These are phyloP conservation scores for Phenoliferia sp. DNA, from an alignment of 1,284 basidiomycete species.

Conservation along the genomic window DNA sequence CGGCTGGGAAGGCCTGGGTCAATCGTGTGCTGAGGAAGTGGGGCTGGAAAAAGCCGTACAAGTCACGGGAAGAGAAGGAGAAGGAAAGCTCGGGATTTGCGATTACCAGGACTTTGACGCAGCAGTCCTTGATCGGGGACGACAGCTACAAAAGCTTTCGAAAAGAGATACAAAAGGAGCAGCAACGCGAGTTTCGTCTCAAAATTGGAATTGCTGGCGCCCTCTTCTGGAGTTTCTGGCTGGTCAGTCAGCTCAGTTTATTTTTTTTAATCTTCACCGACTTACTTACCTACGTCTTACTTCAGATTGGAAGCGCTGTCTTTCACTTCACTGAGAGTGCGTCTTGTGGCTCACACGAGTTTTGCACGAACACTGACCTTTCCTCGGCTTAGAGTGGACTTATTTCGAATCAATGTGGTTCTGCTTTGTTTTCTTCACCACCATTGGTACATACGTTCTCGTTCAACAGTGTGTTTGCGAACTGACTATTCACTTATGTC, in stretches of 20 bases:
- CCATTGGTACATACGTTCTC: background rate
- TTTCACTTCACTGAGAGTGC: conserved; percentile 48
- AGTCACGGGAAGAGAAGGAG: background rate
- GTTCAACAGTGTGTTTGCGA: conserved; percentile 34
- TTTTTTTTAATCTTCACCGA: background rate
- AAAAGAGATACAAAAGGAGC: conserved; percentile 42
- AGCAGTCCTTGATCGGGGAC: conserved; percentile 17
- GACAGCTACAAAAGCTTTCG: conserved; percentile 39
- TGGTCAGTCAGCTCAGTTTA: conserved; percentile 42
- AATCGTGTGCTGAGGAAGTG: background rate
- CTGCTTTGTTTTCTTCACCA: conserved; percentile 50
- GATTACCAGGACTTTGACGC: background rate
- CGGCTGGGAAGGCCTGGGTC: background rate
- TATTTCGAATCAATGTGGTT: conserved; percentile 62
- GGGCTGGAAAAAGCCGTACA: conserved; percentile 8
- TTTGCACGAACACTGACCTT: too few species aligned
- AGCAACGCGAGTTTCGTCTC: conserved; percentile 33
- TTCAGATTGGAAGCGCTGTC: conserved; percentile 55
- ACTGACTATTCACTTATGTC: conserved; percentile 44
- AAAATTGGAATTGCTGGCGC: conserved; percentile 48
- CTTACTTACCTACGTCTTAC: conserved; percentile 46
- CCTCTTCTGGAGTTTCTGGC: conserved; percentile 58
- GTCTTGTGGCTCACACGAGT: background rate
- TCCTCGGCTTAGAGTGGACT: conserved; percentile 55
- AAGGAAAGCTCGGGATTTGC: background rate